A percentile compares a stretch with the other conserved stretches of the same genome.
These are phyloP conservation scores for Quercus dentata DNA, from an alignment of 306 rosid species.

Conservation along the genomic window DNA sequence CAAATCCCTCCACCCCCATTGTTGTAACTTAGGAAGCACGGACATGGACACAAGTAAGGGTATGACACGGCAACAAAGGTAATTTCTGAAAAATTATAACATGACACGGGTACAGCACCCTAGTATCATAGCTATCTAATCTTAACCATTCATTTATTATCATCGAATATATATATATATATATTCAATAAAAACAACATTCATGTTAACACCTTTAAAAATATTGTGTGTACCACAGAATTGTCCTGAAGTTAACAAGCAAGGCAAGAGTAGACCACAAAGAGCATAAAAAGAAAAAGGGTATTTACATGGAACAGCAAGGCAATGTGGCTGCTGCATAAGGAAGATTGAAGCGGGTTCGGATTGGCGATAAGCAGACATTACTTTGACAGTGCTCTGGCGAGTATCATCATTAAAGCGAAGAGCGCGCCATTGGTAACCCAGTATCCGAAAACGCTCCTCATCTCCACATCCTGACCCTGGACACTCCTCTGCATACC, in stretches of 20 bases:
- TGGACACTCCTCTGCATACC: constrained; percentile 52
- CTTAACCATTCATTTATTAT: no score
- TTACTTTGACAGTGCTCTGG: constrained; percentile 76
- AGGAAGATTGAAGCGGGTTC: constrained; percentile 51
- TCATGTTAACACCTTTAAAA: no score
- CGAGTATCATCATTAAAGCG: constrained; percentile 80
- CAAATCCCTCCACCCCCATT: no score
- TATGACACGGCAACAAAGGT: no score
- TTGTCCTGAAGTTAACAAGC: background rate
- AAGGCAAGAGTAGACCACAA: background rate
- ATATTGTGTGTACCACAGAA: no score
- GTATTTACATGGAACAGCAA: constrained; percentile 89
- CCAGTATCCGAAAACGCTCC: constrained; percentile 59
- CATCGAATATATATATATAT: no score
- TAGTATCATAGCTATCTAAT: no score
- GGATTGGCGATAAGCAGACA: constrained; percentile 52
- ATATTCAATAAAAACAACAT: no score
- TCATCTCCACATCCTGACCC: constrained; percentile 7
- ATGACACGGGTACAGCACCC: no score
- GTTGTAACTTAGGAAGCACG: no score
- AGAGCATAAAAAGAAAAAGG: background rate
- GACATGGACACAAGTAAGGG: no score
- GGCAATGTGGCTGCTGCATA: constrained; percentile 88
- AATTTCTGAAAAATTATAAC: no score
- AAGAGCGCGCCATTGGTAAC: constrained; percentile 91